These are phyloP conservation scores for Haberlea rhodopensis DNA, from an alignment of 257 asterid species.

Conservation along the genomic window DNA sequence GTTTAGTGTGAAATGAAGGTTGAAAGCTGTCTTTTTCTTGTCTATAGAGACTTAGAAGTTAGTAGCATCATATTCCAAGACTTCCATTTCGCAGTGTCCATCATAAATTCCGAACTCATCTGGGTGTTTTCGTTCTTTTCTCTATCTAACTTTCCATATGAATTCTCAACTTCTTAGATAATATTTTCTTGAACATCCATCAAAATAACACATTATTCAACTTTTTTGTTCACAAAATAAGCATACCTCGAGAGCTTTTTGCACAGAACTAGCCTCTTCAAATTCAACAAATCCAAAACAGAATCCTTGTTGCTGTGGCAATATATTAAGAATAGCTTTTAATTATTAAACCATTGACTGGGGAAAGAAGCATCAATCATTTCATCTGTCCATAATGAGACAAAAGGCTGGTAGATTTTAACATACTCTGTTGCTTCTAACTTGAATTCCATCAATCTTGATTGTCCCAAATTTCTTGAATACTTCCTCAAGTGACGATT, in stretches of 20 bases:
- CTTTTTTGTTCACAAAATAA: neutral
- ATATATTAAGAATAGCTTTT: slow-evolving; percentile 11
- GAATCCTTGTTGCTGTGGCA: slow-evolving; percentile 52
- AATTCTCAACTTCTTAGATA: neutral
- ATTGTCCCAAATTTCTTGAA: slow-evolving; percentile 83
- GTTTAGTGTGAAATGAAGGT: neutral
- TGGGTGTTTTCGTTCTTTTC: neutral
- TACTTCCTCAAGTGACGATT: slow-evolving; percentile 56
- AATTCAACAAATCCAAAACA: slow-evolving; percentile 81
- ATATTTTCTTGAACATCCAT: neutral
- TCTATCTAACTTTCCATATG: neutral
- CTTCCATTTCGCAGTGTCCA: no score
- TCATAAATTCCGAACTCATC: neutral
- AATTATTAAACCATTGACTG: slow-evolving; percentile 10
- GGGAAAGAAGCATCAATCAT: slow-evolving; percentile 16
- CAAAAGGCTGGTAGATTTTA: slow-evolving; percentile 4
- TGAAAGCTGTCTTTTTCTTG: neutral
- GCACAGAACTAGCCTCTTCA: slow-evolving; percentile 62
- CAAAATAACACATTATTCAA: neutral
- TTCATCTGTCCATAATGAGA: slow-evolving; percentile 7
- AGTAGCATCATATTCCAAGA: neutral
- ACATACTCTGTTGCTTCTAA: slow-evolving; percentile 78
- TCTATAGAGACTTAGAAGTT: neutral
- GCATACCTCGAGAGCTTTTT: slow-evolving; percentile 75
- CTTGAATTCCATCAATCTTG: slow-evolving; percentile 80